These are phyloP conservation scores for Pterocarpus macrocarpus DNA, from an alignment of 306 rosid species.

Conservation along the genomic window DNA sequence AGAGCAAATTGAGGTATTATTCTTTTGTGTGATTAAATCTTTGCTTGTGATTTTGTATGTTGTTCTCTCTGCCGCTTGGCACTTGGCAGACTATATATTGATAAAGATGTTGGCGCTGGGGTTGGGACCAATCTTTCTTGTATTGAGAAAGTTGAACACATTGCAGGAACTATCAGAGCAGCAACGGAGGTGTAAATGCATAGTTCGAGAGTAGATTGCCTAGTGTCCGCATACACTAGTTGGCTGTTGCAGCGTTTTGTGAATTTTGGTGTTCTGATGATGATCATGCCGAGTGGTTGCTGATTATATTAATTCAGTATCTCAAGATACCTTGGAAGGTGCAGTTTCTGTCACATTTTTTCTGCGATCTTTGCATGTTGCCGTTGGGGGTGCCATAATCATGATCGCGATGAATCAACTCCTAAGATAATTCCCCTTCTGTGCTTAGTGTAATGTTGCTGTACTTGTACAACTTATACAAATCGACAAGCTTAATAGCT, in stretches of 20 bases:
- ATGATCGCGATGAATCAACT: constrained; percentile 40
- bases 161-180: constrained; percentile 89
- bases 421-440: constrained; percentile 8
- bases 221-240: constrained; percentile 31
- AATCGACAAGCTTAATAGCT: constrained; percentile 4
- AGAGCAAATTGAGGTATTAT: constrained; percentile 86
- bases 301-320: constrained; percentile 14
- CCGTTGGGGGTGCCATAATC: constrained; percentile 28
- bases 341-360: constrained; percentile 44
- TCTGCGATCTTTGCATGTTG: constrained; percentile 44
- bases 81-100: neutral
- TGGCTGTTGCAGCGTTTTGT: constrained; percentile 32
- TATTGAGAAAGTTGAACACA: constrained; percentile 36
- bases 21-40: constrained; percentile 7
- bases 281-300: constrained; percentile 39
- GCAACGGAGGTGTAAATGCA: constrained; percentile 77
- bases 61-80: neutral
- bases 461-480: neutral
- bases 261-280: constrained; percentile 44
- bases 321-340: constrained; percentile 47
- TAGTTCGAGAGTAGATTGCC: constrained; percentile 54
- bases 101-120: neutral
- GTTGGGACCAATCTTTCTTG: neutral
- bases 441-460: neutral
- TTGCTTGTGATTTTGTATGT: neutral